Evolutionary conservation across 2,329 filamentous ascomycete genomes (phyloP), one percentile per base, ranked within the genome.

Genomic region (Aureobasidium sp.): DNA sequence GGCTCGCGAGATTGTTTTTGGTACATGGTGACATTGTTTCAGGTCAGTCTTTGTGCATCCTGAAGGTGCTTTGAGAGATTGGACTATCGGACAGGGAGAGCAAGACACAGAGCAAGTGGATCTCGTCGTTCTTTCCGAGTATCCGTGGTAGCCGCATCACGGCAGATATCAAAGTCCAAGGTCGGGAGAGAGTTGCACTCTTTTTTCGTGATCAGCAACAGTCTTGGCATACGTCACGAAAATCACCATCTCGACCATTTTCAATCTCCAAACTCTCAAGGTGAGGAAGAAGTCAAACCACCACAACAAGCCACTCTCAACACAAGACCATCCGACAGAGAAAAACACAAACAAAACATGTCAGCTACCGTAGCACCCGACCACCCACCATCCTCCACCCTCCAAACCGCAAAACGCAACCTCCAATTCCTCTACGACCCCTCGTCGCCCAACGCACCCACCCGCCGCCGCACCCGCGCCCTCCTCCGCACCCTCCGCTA

Each of bases 391-490:
- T 37, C 49, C 11, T 27, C 57, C 10, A 40, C 19, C 31, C 19
- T 64, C 11, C 27, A 57, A 37, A 53, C 55, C 17, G 62, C 72
- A 35, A 73, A 72, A 51, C 55, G 53, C 57, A 64, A 66, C 53
- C 63, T 74, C 11, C 67, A 69, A 64, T 75, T 73, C 65, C 69
- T 75, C 27, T 66, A 73, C 65, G 65, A 74, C 61, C 74, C 74
- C 47, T 65, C 55, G n/a, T 47, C 67, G 11, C 55, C 60, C 17
- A 66, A 65, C 35, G 67, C 69, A 57, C 70, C 73, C 19, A 64
- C 66, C 6, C 70, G 67, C 10, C 68, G 74, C 38, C 73, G 73
- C 59, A 76, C 74, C 0, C 70, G 75, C 62, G 69, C 73, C 13
- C 57, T 74, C 46, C 70, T 77, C 15, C 72, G 72, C 59, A 69